A percentile compares a stretch with the other conserved stretches of the same genome.
phyloP scores from a whole-genome alignment of 2,329 filamentous ascomycete species.

The Emergomyces africanus region DNA sequence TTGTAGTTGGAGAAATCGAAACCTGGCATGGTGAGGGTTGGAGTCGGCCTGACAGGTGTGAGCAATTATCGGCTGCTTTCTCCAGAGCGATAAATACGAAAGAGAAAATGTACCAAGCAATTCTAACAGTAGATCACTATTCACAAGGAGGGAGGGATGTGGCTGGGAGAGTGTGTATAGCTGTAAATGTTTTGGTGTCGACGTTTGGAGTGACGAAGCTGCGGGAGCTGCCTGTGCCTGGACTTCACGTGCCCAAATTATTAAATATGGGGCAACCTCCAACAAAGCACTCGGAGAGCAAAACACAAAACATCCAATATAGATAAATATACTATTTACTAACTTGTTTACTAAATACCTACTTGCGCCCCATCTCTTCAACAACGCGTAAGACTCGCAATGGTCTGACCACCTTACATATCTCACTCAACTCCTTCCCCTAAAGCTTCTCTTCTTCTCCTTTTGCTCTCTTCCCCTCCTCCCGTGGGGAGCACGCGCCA shows the following conservation, averaged over 20 bases:
- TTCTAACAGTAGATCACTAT: not conserved
- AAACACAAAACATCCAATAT: no score
- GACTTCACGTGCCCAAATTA: slow-evolving; percentile 5
- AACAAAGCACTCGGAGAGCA: no score
- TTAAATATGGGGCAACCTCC: no score
- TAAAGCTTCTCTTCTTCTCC: slow-evolving; percentile 9
- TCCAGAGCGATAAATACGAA: slow-evolving; percentile 12
- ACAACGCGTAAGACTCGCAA: not conserved
- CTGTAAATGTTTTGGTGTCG: not conserved
- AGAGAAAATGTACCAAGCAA: not conserved
- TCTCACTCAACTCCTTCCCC: not conserved
- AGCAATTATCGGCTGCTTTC: slow-evolving; percentile 16
- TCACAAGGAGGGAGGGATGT: not conserved
- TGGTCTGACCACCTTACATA: not conserved
- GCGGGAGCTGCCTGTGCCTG: slow-evolving; percentile 22
- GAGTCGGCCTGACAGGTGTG: slow-evolving; percentile 2
- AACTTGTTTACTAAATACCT: not conserved
- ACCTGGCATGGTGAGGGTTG: slow-evolving; percentile 62
- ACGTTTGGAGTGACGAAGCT: slow-evolving; percentile 30
- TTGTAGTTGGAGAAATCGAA: slow-evolving; percentile 99
- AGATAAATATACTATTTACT: not conserved
- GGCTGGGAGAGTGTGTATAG: not conserved
- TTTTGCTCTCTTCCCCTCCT: slow-evolving; percentile 6
- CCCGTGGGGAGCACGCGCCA: slow-evolving; percentile 13
- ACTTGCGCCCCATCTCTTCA: not conserved